Percentiles rank a stretch among this genome's conserved stretches.
phyloP scores from a whole-genome alignment of 768 basidiomycete genomes.

The Leucocoprinus leucothites region DNA sequence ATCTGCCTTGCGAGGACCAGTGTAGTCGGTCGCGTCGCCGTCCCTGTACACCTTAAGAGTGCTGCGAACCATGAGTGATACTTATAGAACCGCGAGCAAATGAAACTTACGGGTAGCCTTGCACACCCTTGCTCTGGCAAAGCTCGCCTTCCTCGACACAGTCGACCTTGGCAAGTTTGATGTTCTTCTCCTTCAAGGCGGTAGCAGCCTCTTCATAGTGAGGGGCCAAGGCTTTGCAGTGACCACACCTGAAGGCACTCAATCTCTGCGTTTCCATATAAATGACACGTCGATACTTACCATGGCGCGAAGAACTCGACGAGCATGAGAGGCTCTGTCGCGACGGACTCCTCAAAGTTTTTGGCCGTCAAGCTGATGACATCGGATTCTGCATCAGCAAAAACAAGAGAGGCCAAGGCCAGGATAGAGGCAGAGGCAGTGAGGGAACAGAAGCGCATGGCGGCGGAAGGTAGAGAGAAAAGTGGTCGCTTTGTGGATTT shows the following conservation, averaged over 20 bases:
- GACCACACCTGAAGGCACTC: slow-evolving; percentile 67
- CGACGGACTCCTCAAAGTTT: slow-evolving; percentile 66
- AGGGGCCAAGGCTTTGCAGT: slow-evolving; percentile 94
- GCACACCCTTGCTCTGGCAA: slow-evolving; percentile 83
- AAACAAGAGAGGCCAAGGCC: slow-evolving; percentile 46
- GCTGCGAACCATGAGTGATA: slow-evolving; percentile 32
- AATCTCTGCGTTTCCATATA: neutral
- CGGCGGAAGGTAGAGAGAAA: slow-evolving; percentile 25
- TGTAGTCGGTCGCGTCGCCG: slow-evolving; percentile 78
- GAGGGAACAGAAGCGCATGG: slow-evolving; percentile 66
- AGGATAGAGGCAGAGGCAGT: slow-evolving; percentile 52
- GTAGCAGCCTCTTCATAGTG: slow-evolving; percentile 95
- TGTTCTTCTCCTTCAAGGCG: slow-evolving; percentile 81
- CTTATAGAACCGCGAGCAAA: neutral
- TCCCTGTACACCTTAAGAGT: slow-evolving; percentile 91
- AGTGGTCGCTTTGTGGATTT: slow-evolving; percentile 9
- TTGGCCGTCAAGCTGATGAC: slow-evolving; percentile 73
- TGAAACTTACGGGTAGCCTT: slow-evolving; percentile 85
- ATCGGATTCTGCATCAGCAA: slow-evolving; percentile 67
- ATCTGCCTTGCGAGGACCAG: slow-evolving; percentile 89
- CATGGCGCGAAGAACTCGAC: slow-evolving; percentile 97
- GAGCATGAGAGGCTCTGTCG: slow-evolving; percentile 69
- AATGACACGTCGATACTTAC: slow-evolving; percentile 30
- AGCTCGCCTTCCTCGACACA: slow-evolving; percentile 93
- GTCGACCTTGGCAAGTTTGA: slow-evolving; percentile 95